phyloP scores from a whole-genome alignment of 1,284 basidiomycete species.

The Meira nashicola region DNA sequence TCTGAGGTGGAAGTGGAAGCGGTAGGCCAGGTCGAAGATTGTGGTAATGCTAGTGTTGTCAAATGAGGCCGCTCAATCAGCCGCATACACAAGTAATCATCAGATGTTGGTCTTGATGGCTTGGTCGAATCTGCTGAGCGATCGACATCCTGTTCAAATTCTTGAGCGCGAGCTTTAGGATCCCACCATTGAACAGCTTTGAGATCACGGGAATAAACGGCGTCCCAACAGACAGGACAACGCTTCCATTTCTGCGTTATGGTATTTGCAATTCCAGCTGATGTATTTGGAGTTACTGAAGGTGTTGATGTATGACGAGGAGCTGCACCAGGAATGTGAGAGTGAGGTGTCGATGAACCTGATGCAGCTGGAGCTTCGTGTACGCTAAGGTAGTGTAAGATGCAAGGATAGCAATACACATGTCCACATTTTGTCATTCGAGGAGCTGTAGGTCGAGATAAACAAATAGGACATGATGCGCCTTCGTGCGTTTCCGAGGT shows the following conservation, averaged over 20 bases:
- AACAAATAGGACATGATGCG: conserved; percentile 86
- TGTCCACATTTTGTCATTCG: conserved; percentile 97
- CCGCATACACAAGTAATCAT: conserved; percentile 59
- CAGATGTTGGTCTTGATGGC: conserved; percentile 10
- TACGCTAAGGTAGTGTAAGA: conserved; percentile 67
- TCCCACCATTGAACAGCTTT: conserved; percentile 71
- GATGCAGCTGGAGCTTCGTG: conserved; percentile 1
- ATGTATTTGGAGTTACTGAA: not conserved
- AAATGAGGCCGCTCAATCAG: conserved; percentile 89
- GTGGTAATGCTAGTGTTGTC: conserved; percentile 88
- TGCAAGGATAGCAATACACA: conserved; percentile 59
- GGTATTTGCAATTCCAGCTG: conserved; percentile 13
- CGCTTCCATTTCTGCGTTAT: conserved; percentile 36
- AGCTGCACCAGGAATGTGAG: conserved; percentile 11
- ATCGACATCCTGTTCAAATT: conserved; percentile 20
- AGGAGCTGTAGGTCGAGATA: conserved; percentile 81
- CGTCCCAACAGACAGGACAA: conserved; percentile 95
- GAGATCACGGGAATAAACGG: conserved; percentile 81
- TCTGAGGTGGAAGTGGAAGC: conserved; percentile 14
- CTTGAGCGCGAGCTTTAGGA: conserved; percentile 30
- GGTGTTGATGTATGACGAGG: not conserved
- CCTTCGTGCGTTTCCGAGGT: conserved; percentile 58
- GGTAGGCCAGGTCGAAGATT: conserved; percentile 79
- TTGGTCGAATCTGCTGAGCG: conserved; percentile 12
- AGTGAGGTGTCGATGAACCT: conserved; percentile 6